Evolutionary conservation across 441 rosid genomes (phyloP), one percentile per base, ranked within the genome.

Genomic region (Pelargonium australe): DNA sequence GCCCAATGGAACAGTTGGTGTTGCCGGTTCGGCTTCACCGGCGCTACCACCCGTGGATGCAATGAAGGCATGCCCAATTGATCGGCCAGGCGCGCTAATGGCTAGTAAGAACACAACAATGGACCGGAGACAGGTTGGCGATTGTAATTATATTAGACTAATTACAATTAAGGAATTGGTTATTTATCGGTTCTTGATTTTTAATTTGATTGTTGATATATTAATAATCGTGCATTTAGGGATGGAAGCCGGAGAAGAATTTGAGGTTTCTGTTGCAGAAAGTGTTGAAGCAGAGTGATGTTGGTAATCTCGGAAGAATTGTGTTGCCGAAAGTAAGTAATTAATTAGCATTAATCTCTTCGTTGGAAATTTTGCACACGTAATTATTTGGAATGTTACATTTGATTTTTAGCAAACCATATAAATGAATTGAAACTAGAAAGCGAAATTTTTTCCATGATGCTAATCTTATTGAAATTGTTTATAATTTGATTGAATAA

Each of bases 211-310:
- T 20, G 23, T 20, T 20, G 23, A 20, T 20, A 20, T 20, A 20
- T 20, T 20, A 20, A 20, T 20, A 20, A 20, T 20, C 31, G 31
- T 25, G 31, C 31, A 25, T 25, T 40, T 70, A 89, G 95, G 86
- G 86, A 37, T 87, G 82, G 86, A 89, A 87, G 57, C 79, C 96
- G 47, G 96, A 91, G 81, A 91, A 89, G 85, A 94, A 88, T 53
- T 69, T 94, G 85, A 85, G 89, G 82, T 94, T 94, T 85, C 91
- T 94, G 25, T 79, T 91, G 76, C 99, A 94, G 72, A 94, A 94
- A 75, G 94, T 91, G 49, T 79, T 94, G 87, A 94, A 94, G 88
- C 99, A 94, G 77, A 94, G 99, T 73, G 99, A 94, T 68, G 99
- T 89, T 61, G 97, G 99, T 16, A 94, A 82, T 72, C 91, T 90